Conservation (phyloP, 192 early-diverging fungal genomes). For the Coemansia sp. region DNA sequence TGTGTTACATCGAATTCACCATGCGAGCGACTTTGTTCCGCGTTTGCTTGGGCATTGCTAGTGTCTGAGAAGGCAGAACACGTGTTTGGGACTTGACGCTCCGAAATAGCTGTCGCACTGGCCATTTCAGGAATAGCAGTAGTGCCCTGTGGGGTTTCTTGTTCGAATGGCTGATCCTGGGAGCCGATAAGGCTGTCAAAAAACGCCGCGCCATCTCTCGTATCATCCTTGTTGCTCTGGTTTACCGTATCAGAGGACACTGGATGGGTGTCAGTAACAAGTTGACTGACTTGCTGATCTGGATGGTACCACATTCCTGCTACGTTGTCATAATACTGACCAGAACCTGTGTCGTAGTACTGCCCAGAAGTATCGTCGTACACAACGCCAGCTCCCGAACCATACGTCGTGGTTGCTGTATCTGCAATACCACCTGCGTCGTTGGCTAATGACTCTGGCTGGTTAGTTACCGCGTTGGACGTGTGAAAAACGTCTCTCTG, state of each 20-base stretch:
- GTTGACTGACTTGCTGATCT: constrained; percentile 9
- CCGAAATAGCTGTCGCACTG: background rate
- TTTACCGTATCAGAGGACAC: background rate
- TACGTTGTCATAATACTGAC: constrained; percentile 47
- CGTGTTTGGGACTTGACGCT: background rate
- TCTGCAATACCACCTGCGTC: background rate
- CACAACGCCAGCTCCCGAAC: constrained; percentile 6
- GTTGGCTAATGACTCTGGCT: background rate
- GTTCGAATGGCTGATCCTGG: constrained; percentile 2
- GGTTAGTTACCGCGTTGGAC: background rate
- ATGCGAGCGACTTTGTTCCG: background rate
- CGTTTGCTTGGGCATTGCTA: background rate
- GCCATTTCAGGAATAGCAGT: too few species aligned
- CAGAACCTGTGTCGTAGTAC: constrained; percentile 49
- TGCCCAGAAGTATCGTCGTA: constrained; percentile 38
- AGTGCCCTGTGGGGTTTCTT: background rate
- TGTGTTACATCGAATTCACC: background rate
- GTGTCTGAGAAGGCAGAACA: background rate
- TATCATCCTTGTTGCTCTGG: background rate
- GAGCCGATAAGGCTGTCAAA: constrained; percentile 32
- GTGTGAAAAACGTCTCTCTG: background rate
- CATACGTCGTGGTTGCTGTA: background rate
- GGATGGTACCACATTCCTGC: constrained; percentile 48
- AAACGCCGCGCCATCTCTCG: constrained; percentile 36
- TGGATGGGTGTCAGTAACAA: background rate